A percentile compares a stretch with the other conserved stretches of the same genome.
Conservation (phyloP, 2,329 filamentous ascomycete species). For the Teratosphaeriaceae sp. region DNA sequence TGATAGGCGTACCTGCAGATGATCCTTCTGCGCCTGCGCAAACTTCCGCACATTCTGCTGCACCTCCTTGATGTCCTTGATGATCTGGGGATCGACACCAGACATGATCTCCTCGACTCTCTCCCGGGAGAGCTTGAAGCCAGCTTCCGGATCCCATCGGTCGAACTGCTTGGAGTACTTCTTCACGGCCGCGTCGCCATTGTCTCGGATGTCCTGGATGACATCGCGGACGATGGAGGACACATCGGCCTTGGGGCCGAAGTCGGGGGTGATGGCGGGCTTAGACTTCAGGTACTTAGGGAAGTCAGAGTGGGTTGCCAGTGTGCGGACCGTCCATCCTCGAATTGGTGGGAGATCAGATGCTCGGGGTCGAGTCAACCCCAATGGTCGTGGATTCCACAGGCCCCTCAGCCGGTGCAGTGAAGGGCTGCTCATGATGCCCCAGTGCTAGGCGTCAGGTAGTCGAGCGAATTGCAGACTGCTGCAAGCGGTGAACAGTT, state of each 20-base stretch:
- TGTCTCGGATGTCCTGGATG: conserved; percentile 41
- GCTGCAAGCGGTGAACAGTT: too few species aligned
- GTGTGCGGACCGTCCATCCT: too few species aligned
- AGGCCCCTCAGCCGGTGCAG: too few species aligned
- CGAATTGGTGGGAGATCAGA: too few species aligned
- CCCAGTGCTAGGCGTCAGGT: too few species aligned
- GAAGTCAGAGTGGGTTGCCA: conserved; percentile 2
- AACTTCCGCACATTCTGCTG: conserved; percentile 46
- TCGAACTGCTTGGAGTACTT: conserved; percentile 49
- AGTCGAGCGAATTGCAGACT: too few species aligned
- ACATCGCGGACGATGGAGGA: conserved; percentile 40
- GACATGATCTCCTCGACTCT: conserved; percentile 43
- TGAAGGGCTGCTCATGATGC: too few species aligned
- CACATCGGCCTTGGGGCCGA: conserved; percentile 8
- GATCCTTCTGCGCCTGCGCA: conserved; percentile 42
- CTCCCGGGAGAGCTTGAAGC: conserved; percentile 41
- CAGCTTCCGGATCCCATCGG: conserved; percentile 42
- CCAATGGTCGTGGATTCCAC: too few species aligned
- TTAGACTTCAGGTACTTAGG: conserved; percentile 2
- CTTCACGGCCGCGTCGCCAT: conserved; percentile 45
- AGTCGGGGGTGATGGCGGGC: background rate
- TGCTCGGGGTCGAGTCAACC: too few species aligned
- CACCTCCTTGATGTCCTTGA: conserved; percentile 48
- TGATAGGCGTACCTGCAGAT: conserved; percentile 25
- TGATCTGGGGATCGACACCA: conserved; percentile 40